phyloP scores from a whole-genome alignment of 768 basidiomycete genomes.

The Russula dissimulans region DNA sequence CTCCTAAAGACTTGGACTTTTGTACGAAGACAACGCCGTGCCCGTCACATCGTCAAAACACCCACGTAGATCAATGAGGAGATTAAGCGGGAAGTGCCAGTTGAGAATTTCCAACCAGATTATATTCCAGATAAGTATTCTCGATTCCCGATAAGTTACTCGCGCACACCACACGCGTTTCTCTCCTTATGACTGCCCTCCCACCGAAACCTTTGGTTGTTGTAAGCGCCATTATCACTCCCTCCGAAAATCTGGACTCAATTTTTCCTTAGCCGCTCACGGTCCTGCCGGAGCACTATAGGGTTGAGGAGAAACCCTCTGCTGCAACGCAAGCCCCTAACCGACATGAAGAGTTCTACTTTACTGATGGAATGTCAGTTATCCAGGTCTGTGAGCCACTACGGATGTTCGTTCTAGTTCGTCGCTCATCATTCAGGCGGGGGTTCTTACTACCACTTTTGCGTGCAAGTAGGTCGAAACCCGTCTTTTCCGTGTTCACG shows the following conservation, averaged over 20 bases:
- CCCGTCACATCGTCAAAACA: too few species aligned
- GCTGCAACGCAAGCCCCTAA: neutral
- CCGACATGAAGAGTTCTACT: slow-evolving; percentile 14
- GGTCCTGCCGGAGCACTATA: neutral
- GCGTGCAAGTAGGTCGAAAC: neutral
- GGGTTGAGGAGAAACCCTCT: neutral
- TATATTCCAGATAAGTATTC: too few species aligned
- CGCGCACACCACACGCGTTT: too few species aligned
- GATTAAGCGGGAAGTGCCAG: too few species aligned
- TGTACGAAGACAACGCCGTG: too few species aligned
- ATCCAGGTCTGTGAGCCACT: slow-evolving; percentile 7
- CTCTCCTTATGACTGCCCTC: too few species aligned
- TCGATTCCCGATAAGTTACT: too few species aligned
- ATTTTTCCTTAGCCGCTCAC: neutral
- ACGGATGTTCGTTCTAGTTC: neutral
- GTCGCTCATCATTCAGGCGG: neutral
- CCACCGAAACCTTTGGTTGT: too few species aligned
- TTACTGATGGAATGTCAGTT: slow-evolving; percentile 13
- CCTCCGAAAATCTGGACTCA: neutral
- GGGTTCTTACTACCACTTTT: too few species aligned
- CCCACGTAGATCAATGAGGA: too few species aligned
- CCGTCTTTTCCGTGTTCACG: slow-evolving; percentile 14
- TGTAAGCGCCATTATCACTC: neutral
- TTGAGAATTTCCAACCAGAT: too few species aligned
- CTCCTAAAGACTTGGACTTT: too few species aligned